Base-by-base conservation (phyloP, 2,329 filamentous ascomycete genomes). In the Colletotrichum sp. region DNA sequence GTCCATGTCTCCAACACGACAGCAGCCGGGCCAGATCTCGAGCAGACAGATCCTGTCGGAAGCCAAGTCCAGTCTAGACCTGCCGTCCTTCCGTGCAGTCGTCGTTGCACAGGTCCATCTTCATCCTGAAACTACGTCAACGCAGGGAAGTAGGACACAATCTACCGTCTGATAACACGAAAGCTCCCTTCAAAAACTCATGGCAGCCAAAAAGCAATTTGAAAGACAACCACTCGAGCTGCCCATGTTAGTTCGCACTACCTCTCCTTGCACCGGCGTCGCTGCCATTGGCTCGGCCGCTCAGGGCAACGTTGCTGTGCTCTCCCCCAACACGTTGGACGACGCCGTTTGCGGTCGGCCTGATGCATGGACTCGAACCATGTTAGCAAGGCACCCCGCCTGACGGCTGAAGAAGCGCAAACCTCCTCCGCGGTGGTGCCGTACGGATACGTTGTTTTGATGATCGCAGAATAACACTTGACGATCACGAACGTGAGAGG, bases 141-240 rank as follows among this genome's bases (percentile, higher is more conserved):
- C 36, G 71, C 70, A 76, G 71, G 74, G 70, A 36, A 69, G 32
- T 30, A 65, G 60, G 48, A 65, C 48, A 30, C 58, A 60, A 38
- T 65, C 57, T 58, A 63, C 55, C 48, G 26, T 38, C 58, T 34
- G 58, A 73, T 65, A 73, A 28, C 64, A 36, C 63, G 61, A 38
- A 60, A 21, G 48, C 64, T 69, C 70, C 74, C 74, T 76, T 74
- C 64, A 57, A 38, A 68, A 34, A 58, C 74, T 68, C 57, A 32
- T 55, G 63, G 57, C 30, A 72, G 21, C 48, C 57, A 67, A 32
- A 48, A 48, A 71, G 21, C 30, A 58, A 70, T 9, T 60, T 63
- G n/a, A 34, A 28, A 61, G 48, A 48, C 63, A 61, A 18, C 28
- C 57, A 64, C 58, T 58, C 57, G 43, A 64, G 57, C 63, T 73